A percentile compares a stretch with the other conserved stretches of the same genome.
Conservation (phyloP, 2,329 filamentous ascomycete genomes). For the Colletotrichum noveboracense region DNA sequence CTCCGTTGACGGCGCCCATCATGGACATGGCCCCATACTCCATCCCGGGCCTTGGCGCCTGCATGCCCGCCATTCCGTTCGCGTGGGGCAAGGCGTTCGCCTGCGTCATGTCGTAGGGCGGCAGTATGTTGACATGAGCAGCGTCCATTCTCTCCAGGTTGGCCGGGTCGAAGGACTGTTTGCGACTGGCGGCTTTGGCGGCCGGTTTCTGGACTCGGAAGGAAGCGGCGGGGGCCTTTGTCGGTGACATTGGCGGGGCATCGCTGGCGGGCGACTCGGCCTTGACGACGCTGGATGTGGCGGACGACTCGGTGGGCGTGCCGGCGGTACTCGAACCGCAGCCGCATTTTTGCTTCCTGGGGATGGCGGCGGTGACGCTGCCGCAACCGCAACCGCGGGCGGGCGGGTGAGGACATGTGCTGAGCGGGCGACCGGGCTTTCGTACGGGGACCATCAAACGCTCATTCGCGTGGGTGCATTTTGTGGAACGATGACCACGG, state of each 20-base stretch:
- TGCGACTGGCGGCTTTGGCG: constrained; percentile 42
- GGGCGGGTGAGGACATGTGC: constrained; percentile 70
- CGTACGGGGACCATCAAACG: constrained; percentile 73
- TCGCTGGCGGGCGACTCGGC: constrained; percentile 32
- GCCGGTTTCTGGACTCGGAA: constrained; percentile 53
- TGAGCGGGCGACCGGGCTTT: constrained; percentile 74
- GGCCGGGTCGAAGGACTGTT: constrained; percentile 54
- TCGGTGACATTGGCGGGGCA: constrained; percentile 36
- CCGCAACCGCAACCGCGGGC: constrained; percentile 67
- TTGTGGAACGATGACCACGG: constrained; percentile 76
- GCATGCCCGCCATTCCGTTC: constrained; percentile 24
- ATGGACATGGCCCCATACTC: constrained; percentile 20
- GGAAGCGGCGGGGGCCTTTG: constrained; percentile 34
- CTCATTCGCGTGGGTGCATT: constrained; percentile 72
- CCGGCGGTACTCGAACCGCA: constrained; percentile 46
- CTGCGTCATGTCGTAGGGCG: constrained; percentile 31
- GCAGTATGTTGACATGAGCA: constrained; percentile 55
- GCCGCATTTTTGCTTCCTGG: constrained; percentile 60
- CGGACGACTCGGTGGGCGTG: constrained; percentile 10
- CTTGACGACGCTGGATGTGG: constrained; percentile 22
- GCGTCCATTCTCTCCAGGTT: constrained; percentile 58
- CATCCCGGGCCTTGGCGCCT: constrained; percentile 15
- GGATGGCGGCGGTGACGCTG: constrained; percentile 68
- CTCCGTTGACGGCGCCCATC: constrained; percentile 17
- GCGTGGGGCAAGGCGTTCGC: constrained; percentile 14